Percentiles rank a stretch among this genome's conserved stretches.
phyloP scores from a whole-genome alignment of 2,329 filamentous ascomycete genomes.

The Orbilia oligospora region DNA sequence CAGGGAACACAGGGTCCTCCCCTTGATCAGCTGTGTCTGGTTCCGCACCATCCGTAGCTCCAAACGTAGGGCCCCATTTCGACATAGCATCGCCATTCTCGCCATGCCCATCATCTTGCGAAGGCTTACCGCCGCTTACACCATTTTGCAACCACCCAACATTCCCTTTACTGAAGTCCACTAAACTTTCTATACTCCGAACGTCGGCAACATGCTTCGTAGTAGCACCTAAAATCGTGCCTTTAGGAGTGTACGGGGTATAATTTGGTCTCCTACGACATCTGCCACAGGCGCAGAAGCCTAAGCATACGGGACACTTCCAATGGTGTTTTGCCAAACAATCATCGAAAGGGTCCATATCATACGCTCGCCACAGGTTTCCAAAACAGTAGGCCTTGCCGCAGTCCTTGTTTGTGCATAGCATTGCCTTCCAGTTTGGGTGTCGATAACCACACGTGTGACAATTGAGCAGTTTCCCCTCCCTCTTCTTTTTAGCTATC shows the following conservation, averaged over 20 bases:
- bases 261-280: constrained; percentile 81
- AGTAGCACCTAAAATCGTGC: constrained; percentile 89
- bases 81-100: constrained; percentile 38
- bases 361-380: constrained; percentile 90
- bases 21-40: constrained; percentile 25
- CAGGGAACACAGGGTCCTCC: constrained; percentile 23
- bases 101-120: constrained; percentile 63
- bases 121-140: constrained; percentile 66
- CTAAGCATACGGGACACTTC: constrained; percentile 88
- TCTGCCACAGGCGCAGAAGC: constrained; percentile 86
- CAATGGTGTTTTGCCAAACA: constrained; percentile 84
- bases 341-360: constrained; percentile 82
- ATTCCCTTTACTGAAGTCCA: constrained; percentile 92
- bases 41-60: constrained; percentile 43
- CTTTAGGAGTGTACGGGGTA: constrained; percentile 85
- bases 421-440: constrained; percentile 85
- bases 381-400: constrained; percentile 89
- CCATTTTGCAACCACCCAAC: constrained; percentile 81
- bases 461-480: constrained; percentile 75
- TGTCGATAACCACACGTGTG: constrained; percentile 88
- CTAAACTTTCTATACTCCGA: constrained; percentile 88
- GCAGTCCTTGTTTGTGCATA: constrained; percentile 80
- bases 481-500: constrained; percentile 68
- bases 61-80: constrained; percentile 53
- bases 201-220: constrained; percentile 91